Evolutionary conservation across 108 stramenopile species (phyloP).

Genomic region (Cyclotella kingstonii): DNA sequence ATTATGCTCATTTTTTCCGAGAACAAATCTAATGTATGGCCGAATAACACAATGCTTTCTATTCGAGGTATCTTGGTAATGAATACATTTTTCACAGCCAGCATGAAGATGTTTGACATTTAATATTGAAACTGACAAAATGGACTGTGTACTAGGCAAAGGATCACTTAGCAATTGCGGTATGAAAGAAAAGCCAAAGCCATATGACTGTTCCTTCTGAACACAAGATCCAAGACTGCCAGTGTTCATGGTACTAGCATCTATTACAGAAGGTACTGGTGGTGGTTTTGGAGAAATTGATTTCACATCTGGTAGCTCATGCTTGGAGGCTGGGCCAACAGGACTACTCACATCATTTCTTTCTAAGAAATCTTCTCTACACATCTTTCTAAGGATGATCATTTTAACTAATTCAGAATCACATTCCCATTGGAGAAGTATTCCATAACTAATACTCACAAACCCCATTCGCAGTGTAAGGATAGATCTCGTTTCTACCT

Average conservation of each 20-base stretch:
- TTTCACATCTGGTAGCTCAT: background rate
- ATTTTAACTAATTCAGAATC: slow-evolving; percentile 19
- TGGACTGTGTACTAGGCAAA: slow-evolving; percentile 8
- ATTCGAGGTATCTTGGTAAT: slow-evolving; percentile 5
- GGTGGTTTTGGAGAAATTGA: slow-evolving; percentile 1
- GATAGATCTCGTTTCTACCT: slow-evolving; percentile 43
- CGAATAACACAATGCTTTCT: slow-evolving; percentile 10
- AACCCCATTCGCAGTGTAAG: slow-evolving; percentile 42
- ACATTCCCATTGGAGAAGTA: slow-evolving; percentile 43
- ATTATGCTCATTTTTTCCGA: slow-evolving; percentile 31
- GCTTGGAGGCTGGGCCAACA: background rate
- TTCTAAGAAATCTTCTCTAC: slow-evolving; percentile 38
- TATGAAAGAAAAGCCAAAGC: background rate
- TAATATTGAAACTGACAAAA: slow-evolving; percentile 34
- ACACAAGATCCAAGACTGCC: background rate
- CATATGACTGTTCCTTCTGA: background rate
- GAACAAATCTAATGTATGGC: slow-evolving; percentile 39
- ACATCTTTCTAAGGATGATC: slow-evolving; percentile 41
- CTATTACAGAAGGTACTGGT: background rate
- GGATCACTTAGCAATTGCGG: slow-evolving; percentile 21
- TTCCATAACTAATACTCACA: slow-evolving; percentile 45
- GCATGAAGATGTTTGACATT: slow-evolving; percentile 30
- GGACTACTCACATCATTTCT: slow-evolving; percentile 2
- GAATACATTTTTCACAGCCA: slow-evolving; percentile 13
- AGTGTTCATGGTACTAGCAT: background rate